These are phyloP conservation scores for Eutypella sp. DNA, from an alignment of 2,329 filamentous ascomycete genomes.

Conservation along the genomic window DNA sequence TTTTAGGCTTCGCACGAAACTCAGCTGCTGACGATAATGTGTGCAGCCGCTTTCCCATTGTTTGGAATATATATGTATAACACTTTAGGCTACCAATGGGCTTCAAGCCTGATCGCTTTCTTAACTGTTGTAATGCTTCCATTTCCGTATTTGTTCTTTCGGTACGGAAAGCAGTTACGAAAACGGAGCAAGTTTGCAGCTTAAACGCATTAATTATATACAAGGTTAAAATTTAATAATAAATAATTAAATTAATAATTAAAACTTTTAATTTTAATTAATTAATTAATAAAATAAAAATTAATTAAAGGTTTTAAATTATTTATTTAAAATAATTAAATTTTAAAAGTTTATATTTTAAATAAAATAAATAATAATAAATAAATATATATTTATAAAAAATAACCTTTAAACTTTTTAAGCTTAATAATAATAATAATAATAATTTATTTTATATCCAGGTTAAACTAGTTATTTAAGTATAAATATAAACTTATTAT, in stretches of 20 bases:
- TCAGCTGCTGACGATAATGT: slow-evolving; percentile 2
- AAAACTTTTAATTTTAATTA: neutral
- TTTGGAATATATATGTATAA: slow-evolving; percentile 72
- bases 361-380: neutral
- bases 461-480: too few relatives aligned
- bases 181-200: slow-evolving; percentile 48
- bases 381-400: too few relatives aligned
- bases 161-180: slow-evolving; percentile 53
- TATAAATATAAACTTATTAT: too few relatives aligned
- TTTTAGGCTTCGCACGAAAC: neutral
- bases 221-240: neutral
- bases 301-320: neutral
- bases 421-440: too few relatives aligned
- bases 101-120: slow-evolving; percentile 56
- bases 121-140: slow-evolving; percentile 58
- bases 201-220: too few relatives aligned
- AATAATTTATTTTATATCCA: too few relatives aligned
- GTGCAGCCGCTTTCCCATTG: slow-evolving; percentile 64
- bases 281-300: neutral
- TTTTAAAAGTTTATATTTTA: neutral
- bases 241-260: neutral
- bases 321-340: neutral
- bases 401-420: too few relatives aligned
- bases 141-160: slow-evolving; percentile 60
- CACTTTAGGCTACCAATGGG: slow-evolving; percentile 66